Conservation (phyloP, 1,139 yeast species). For the Candida tropicalis region DNA sequence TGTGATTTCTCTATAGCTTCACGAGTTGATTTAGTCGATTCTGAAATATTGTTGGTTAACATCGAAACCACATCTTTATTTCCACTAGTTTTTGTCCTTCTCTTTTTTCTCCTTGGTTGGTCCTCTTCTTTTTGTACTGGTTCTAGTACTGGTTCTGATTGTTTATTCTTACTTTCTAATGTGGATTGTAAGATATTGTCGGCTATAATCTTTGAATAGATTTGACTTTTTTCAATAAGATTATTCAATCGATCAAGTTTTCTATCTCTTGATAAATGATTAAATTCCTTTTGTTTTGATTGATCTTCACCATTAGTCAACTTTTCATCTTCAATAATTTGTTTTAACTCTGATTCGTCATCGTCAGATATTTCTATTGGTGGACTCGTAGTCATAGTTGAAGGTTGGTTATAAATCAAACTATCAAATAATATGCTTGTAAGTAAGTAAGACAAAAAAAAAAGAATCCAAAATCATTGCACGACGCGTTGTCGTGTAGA, state of each 20-base stretch:
- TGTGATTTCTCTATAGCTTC: conserved; percentile 28
- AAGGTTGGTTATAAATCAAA: neutral
- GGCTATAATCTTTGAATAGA: conserved; percentile 80
- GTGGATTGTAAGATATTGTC: conserved; percentile 65
- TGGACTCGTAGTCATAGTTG: conserved; percentile 10
- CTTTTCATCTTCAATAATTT: conserved; percentile 4
- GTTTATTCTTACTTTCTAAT: conserved; percentile 15
- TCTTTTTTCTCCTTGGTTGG: conserved; percentile 20
- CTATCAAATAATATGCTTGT: neutral
- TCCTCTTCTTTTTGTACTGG: conserved; percentile 13
- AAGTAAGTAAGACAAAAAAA: neutral
- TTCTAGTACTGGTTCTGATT: conserved; percentile 15
- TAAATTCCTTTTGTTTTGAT: conserved; percentile 39
- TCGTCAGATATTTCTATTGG: conserved; percentile 7
- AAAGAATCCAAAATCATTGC: neutral
- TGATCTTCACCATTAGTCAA: conserved; percentile 19
- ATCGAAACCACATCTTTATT: conserved; percentile 27
- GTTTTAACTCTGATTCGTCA: conserved; percentile 10
- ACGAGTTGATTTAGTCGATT: conserved; percentile 24
- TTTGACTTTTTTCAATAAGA: conserved; percentile 78
- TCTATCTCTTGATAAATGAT: conserved; percentile 35
- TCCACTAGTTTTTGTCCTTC: conserved; percentile 13
- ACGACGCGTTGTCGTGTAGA: neutral
- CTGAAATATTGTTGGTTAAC: conserved; percentile 25
- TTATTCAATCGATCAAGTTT: conserved; percentile 68